These are phyloP conservation scores for Ilyonectria mors-panacis DNA, from an alignment of 2,329 filamentous ascomycete species.

Conservation along the genomic window DNA sequence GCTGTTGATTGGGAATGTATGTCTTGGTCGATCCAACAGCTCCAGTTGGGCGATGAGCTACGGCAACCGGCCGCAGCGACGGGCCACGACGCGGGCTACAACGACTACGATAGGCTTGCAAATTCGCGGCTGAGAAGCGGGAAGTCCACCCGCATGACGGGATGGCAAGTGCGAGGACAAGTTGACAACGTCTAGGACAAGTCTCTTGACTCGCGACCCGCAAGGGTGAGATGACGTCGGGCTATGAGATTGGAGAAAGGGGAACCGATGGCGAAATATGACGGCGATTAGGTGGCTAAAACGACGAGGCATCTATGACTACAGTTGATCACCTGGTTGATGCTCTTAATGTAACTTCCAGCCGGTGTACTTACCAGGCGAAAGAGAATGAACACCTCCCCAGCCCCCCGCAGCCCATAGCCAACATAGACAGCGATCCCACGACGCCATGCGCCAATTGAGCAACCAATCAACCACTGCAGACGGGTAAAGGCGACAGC, in stretches of 20 bases:
- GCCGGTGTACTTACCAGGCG: background rate
- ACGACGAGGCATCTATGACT: background rate
- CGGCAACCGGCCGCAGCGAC: background rate
- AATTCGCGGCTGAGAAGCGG: conserved; percentile 18
- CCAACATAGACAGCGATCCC: background rate
- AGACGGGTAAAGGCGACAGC: background rate
- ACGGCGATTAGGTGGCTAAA: background rate
- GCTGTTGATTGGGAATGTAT: conserved; percentile 4
- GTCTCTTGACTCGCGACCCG: background rate
- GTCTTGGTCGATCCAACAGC: conserved; percentile 2
- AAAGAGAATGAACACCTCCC: conserved; percentile 1
- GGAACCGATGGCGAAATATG: background rate
- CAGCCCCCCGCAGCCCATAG: conserved; percentile 7
- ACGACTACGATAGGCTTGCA: conserved; percentile 17
- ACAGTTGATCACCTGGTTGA: background rate
- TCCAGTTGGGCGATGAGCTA: background rate
- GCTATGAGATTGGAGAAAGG: background rate
- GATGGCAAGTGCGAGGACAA: background rate
- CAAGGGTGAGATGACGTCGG: background rate
- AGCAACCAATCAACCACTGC: conserved; percentile 11
- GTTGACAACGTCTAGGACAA: background rate
- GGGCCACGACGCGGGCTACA: background rate
- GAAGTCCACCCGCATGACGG: conserved; percentile 11
- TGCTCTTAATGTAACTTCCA: background rate
- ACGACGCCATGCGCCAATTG: conserved; percentile 4